Evolutionary conservation across 257 asterid species (phyloP), one percentile per base, ranked within the genome.

Genomic region (Striga asiatica): DNA sequence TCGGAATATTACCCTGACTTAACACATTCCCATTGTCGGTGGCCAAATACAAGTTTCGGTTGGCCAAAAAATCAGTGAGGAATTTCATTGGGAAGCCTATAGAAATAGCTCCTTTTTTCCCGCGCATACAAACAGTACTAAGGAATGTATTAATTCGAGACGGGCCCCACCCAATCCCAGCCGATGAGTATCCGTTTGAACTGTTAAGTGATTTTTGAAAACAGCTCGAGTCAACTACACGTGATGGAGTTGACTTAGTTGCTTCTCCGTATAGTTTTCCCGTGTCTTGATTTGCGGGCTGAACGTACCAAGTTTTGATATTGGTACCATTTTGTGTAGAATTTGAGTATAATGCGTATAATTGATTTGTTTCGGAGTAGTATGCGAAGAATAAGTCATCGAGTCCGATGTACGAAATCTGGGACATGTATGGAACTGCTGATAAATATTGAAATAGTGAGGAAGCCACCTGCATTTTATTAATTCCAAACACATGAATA

Each of bases 321-420:
- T 17, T 11, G 13, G 62, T 7, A 8, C 34, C 58, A 9, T 18
- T 7, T 41, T 41, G 7, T 6, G 48, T 5, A 3, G 67, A 51
- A 22, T 84, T 79, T 20, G 94, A 84, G 74, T 74, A 84, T 16
- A 76, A 6, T 7, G 74, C 80, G 43, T 61, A 60, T 21, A 60
- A 38, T 5, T 37, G 80, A 23, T 63, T 54, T 2, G 51, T 78
- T 58, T 74, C 52, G 12, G 32, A 21, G 55, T 42, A 71, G 62
- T 74, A 78, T 0, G 80, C 68, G 61, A 84, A 74, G 56, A 78
- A 52, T 12, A 76, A 58, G 23, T 88, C 94, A 17, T 78, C 71
- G 45, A 67, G 50, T 13, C 78, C 61, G 19, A 74, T 66, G 67
- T 70, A 81, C 6, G 88, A 79, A 56, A 78, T 52, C 61, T 84